Base-by-base conservation (phyloP, 345 rosid genomes). In the Cardiospermum halicacabum region DNA sequence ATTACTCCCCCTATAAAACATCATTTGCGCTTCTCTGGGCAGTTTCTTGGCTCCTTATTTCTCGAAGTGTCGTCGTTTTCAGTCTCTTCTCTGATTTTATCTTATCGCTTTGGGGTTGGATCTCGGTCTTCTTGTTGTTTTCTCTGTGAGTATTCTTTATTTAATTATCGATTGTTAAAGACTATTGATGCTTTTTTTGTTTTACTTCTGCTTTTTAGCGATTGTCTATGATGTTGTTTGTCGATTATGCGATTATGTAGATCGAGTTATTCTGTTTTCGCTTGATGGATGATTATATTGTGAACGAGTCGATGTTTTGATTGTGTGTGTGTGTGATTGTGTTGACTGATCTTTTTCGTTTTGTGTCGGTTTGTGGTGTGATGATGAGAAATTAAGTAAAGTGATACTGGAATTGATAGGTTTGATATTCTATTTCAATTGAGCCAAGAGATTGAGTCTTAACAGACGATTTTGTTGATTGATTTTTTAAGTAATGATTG, bases 101-200 rank as follows among this genome's bases (percentile, higher is more conserved):
- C 36, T 55, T 36, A 1, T 25, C 25, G 24, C 62, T 55, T 25
- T 55, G n/a, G n/a, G n/a, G n/a, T n/a, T n/a, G 43, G 83, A 82
- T 82, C 73, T 66, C 69, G 64, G 34, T 70, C 71, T 43, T 40
- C 66, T 62, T 30, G 15, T 70, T 49, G 34, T 39, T 42, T n/a
- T 9, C 32, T 45, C 49, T 58, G 78, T 60, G 30, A 66, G 73
- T 64, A 36, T 36, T 57, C 24, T 13, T 7, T 13, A 12, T 47
- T 21, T 15, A 37, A 5, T 30, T 19, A 3, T 49, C 11, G 0
- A 12, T 2, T 13, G 4, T 40, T 0, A 7, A 19, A 12, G n/a
- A 3, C 3, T 18, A 13, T 18, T 1, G 11, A 2, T 2, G 9
- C 21, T 5, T 19, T 56, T 57, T 13, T 40, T 10, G 3, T 34